phyloP scores from a whole-genome alignment of 768 basidiomycete genomes.

The Candolleomyces efflorescens region DNA sequence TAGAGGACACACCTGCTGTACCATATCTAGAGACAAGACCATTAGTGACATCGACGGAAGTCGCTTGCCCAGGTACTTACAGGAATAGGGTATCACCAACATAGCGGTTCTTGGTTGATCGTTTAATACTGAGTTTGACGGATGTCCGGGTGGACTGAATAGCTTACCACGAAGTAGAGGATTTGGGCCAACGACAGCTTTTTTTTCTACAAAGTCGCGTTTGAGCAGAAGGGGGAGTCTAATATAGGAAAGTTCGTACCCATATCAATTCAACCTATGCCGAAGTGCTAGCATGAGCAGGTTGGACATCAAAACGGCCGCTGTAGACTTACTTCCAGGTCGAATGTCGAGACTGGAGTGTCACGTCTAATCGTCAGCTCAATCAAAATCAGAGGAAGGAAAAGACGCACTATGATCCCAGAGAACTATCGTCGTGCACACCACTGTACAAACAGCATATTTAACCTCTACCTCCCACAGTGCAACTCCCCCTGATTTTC shows the following conservation, averaged over 20 bases:
- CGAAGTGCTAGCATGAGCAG: neutral
- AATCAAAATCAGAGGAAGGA: neutral
- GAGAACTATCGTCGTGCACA: conserved; percentile 1
- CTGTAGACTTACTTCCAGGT: conserved; percentile 4
- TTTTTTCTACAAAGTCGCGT: neutral
- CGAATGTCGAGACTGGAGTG: conserved; percentile 5
- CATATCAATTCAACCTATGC: conserved; percentile 10
- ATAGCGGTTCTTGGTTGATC: conserved; percentile 4
- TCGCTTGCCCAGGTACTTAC: neutral
- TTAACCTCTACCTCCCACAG: neutral
- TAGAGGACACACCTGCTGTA: neutral
- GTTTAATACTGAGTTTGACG: neutral
- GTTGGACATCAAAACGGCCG: neutral
- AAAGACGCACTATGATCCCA: conserved; percentile 5
- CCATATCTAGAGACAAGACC: neutral
- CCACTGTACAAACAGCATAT: neutral
- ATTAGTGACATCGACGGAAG: neutral
- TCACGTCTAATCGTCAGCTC: neutral
- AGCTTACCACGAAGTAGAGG: conserved; percentile 8
- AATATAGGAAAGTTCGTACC: neutral
- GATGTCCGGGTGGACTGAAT: neutral
- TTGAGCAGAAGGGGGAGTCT: neutral
- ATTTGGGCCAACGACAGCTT: conserved; percentile 5
- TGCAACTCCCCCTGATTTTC: too few relatives aligned
- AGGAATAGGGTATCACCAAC: conserved; percentile 1